These are phyloP conservation scores for Microsporum ferrugineum DNA, from an alignment of 2,329 filamentous ascomycete species.

Conservation along the genomic window DNA sequence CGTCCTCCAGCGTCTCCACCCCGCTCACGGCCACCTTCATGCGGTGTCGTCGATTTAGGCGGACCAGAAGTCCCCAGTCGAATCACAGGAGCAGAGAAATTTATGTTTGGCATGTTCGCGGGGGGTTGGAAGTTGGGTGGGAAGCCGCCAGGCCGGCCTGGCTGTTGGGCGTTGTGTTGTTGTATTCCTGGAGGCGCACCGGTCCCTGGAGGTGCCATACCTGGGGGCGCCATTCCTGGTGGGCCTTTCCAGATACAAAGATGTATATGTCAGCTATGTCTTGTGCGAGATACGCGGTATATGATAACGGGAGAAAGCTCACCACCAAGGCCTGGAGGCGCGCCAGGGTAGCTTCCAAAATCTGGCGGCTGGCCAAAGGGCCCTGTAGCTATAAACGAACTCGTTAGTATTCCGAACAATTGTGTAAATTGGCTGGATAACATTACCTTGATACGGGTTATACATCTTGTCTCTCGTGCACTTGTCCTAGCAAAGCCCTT, in stretches of 20 bases:
- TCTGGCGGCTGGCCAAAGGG: conserved; percentile 65
- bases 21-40: conserved; percentile 36
- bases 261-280: not conserved
- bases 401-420: not conserved
- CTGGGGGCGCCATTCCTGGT: conserved; percentile 45
- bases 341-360: conserved; percentile 61
- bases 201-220: conserved; percentile 69
- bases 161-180: conserved; percentile 59
- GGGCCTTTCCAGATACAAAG: conserved; percentile 43
- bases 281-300: not conserved
- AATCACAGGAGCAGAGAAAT: conserved; percentile 94
- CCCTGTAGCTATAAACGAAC: conserved; percentile 23
- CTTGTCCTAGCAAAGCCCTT: not conserved
- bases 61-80: conserved; percentile 67
- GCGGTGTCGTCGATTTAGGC: conserved; percentile 45
- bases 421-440: not conserved
- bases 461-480: conserved; percentile 25
- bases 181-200: conserved; percentile 66
- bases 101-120: conserved; percentile 89
- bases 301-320: not conserved
- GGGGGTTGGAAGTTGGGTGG: conserved; percentile 79
- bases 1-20: conserved; percentile 36
- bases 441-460: conserved; percentile 35
- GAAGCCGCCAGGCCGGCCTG: conserved; percentile 68
- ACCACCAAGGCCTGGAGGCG: conserved; percentile 72